Evolutionary conservation across 2,329 filamentous ascomycete genomes (phyloP), one percentile per base, ranked within the genome.

Genomic region (Monosporascus sp.): DNA sequence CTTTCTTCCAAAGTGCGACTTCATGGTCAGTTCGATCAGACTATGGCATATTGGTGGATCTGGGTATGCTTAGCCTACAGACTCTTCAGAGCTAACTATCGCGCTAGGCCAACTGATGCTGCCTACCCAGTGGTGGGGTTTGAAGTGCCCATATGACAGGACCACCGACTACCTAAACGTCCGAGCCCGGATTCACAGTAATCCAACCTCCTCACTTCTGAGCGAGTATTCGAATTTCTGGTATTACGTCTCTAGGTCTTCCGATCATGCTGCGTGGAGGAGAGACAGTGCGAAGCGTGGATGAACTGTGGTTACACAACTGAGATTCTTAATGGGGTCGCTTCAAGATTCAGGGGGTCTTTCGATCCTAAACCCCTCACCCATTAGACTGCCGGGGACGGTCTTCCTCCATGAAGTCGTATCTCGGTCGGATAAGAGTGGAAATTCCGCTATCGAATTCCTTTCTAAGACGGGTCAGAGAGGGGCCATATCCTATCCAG

Each of bases 401-500:
- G 20, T 46, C 41, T 54, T 67, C n/a, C 58, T 67, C 18, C 65
- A 67, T 67, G 69, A 88, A 9, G 77, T 96, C 7, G 80, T 94
- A 48, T 70, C 74, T 26, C 63, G 63, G 52, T 61, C 71, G 20
- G 55, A 62, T 37, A 55, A 68, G n/a, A 56, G 63, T 24, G 61
- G 69, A 46, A 61, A 64, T 6, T 69, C 70, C 41, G 88, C 88
- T 7, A 78, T 92, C 56, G 86, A 91, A 53, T 88, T 84, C 64
- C 74, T 83, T 31, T 70, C 75, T 54, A 60, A 73, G 45, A 72
- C 80, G 58, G 78, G 75, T 28, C 65, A 63, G 28, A 72, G 71
- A 28, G 70, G 68, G 9, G 71, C 65, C 1, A 65, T 89, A 44
- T 82, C 84, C 0, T 95, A 92, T 65, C 52, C 65, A 9, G 70